Evolutionary conservation across 2,329 filamentous ascomycete genomes (phyloP).

Genomic region (Epichloe gansuensis): DNA sequence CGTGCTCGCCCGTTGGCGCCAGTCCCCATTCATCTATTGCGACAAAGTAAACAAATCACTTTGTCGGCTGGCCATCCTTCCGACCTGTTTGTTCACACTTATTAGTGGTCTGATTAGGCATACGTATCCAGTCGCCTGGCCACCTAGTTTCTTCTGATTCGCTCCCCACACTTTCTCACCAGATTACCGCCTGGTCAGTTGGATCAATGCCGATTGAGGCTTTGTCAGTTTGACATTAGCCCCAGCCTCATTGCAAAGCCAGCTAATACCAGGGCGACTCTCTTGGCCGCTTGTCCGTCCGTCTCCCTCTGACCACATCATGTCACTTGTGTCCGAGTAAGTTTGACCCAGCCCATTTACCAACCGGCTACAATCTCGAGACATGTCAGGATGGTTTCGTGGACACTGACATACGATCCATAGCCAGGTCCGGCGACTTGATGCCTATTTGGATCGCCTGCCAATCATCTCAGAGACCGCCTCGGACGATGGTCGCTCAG

Average conservation of each 20-base stretch:
- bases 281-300: neutral
- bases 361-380: neutral
- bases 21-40: neutral
- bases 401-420: constrained; percentile 8
- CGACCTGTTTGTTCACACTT: constrained; percentile 5
- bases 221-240: constrained; percentile 7
- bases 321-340: constrained; percentile 38
- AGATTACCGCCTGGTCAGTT: constrained; percentile 3
- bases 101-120: constrained; percentile 13
- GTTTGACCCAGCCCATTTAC: constrained; percentile 12
- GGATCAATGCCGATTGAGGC: constrained; percentile 7
- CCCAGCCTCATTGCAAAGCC: constrained; percentile 3
- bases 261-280: constrained; percentile 2
- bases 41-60: neutral
- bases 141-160: constrained; percentile 3
- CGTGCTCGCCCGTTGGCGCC: neutral
- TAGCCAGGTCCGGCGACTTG: constrained; percentile 50
- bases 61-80: constrained; percentile 7
- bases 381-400: neutral
- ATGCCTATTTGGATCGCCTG: constrained; percentile 54
- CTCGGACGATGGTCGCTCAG: constrained; percentile 28
- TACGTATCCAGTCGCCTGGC: neutral
- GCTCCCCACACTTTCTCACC: constrained; percentile 2
- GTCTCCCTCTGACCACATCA: constrained; percentile 11
- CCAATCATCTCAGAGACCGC: constrained; percentile 27